Evolutionary conservation across 371 early-diverging fungal species (phyloP), one percentile per base, ranked within the genome.

Genomic region (Parasitella parasitica): DNA sequence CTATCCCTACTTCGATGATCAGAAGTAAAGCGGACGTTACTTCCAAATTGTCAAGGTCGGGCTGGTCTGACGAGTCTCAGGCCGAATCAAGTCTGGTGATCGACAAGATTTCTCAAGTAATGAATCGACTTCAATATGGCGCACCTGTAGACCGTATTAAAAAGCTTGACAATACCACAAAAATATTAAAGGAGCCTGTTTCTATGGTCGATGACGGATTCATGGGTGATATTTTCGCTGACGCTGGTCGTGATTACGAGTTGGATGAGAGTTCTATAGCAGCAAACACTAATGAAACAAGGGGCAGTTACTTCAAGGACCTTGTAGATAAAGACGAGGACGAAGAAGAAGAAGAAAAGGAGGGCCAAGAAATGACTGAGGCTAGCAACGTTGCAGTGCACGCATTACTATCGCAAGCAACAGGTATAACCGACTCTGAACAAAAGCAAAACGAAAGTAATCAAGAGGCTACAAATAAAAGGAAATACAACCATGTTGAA

Each of bases 161-260:
- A 16, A 80, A 81, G 64, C 66, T 63, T 43, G 68, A 73, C 55
- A 12, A 38, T 7, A 73, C 68, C 8, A 60, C 61, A 1, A 46
- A 24, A 12, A 11, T 46, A 22, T 7, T 24, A 20, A 46, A 46
- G 8, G 54, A 64, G 28, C 69, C 64, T 6, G 43, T 58, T 11
- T 57, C 69, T 16, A 55, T 69, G 49, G 32, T 34, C 11, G 65
- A 69, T n/a, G 69, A 64, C 54, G 58, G 49, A 3, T 69, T 69
- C 35, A 58, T 55, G 28, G 69, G 85, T 4, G 94, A 94, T 74
- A 96, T 96, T 18, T 96, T 96, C 85, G 91, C 86, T 4, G 96
- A 91, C 61, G 94, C 77, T 0, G 95, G 94, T 3, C 71, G 88
- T 0, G 92, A 93, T 49, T 96, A 96, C 63, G 68, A 71, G 15